Conservation (phyloP, 2,329 filamentous ascomycete genomes). For the Apiospora koreana region DNA sequence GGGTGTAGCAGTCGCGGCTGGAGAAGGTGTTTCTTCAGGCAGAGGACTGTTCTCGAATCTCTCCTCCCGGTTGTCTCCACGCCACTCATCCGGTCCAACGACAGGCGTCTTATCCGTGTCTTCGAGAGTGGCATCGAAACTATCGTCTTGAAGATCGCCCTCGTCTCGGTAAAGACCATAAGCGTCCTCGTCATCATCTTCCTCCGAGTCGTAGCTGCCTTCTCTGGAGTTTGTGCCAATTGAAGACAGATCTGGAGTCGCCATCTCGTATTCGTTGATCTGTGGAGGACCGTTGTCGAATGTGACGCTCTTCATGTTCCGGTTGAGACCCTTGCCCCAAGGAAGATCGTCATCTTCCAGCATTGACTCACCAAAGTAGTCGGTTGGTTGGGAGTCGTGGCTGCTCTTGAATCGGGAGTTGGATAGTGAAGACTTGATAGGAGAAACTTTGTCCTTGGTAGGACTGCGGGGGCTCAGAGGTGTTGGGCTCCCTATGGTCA, state of each 20-base stretch:
- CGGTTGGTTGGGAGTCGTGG: slow-evolving; percentile 69
- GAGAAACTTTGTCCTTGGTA: slow-evolving; percentile 73
- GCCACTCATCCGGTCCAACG: slow-evolving; percentile 96
- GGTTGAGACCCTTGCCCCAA: slow-evolving; percentile 69
- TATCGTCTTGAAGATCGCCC: slow-evolving; percentile 72
- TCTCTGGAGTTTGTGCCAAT: slow-evolving; percentile 87
- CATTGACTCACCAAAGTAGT: slow-evolving; percentile 68
- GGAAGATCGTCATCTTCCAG: slow-evolving; percentile 60
- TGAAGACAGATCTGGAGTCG: slow-evolving; percentile 93
- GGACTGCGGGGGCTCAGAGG: slow-evolving; percentile 45
- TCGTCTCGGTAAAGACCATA: slow-evolving; percentile 58
- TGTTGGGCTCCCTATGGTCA: slow-evolving; percentile 9
- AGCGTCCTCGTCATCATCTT: slow-evolving; percentile 72
- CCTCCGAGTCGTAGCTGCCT: slow-evolving; percentile 86
- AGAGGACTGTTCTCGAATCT: slow-evolving; percentile 72
- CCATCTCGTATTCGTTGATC: slow-evolving; percentile 97
- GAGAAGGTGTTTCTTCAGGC: slow-evolving; percentile 52
- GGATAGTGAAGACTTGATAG: slow-evolving; percentile 87
- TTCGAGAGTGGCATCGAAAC: slow-evolving; percentile 93
- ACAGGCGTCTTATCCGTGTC: slow-evolving; percentile 97
- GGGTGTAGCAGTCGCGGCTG: slow-evolving; percentile 50
- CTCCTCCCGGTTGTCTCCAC: slow-evolving; percentile 68
- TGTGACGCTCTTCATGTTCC: slow-evolving; percentile 94
- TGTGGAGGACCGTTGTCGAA: slow-evolving; percentile 93
- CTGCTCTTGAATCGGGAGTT: slow-evolving; percentile 64